Base-by-base conservation (phyloP, 164 flowering plant genomes). In the Paratinospora sagittata region DNA sequence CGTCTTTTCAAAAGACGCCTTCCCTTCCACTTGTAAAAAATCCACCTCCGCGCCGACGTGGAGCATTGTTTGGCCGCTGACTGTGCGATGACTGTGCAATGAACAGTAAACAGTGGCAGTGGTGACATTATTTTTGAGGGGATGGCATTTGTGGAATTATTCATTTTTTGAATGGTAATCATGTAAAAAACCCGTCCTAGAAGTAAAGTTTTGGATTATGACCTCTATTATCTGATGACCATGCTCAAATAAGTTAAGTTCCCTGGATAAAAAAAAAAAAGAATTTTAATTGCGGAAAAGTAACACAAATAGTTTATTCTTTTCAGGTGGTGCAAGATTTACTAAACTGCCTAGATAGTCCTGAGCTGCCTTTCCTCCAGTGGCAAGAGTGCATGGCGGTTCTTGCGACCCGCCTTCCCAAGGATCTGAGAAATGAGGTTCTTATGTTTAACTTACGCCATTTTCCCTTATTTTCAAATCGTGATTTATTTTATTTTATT, bases 341-440 rank as follows among this genome's bases (percentile, higher is more conserved):
- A 85, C 90, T 96, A 17, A 82, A 77, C 73, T 91, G 98, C 78
- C 87, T 96, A 71, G 99, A 96, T 70, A 96, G 90, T 81, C 99
- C 99, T 67, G 94, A 96, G 77, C 92, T 96, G 69, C 99, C 99
- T 70, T 89, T 90, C 85, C 92, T 96, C 73, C 99, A 93, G 78
- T 96, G 99, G 99, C 99, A 96, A 91, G 99, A 96, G 79, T 86
- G 86, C 84, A 77, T 91, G 81, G 82, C 99, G 66, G 99, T 96
- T 73, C 81, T 96, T 64, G 93, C 97, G 66, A 88, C 88, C 58
- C 92, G 99, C 34, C 96, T 96, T 74, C 97, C 97, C 45, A 96
- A 93, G 82, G 88, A 88, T 65, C 97, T 96, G 13, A 85, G 82
- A 82, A 75, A 73, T 75, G 90, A 88, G 86, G 99, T 93, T 66